Conservation (phyloP, 1,139 yeast genomes). For the Meyerozyma athensensis region DNA sequence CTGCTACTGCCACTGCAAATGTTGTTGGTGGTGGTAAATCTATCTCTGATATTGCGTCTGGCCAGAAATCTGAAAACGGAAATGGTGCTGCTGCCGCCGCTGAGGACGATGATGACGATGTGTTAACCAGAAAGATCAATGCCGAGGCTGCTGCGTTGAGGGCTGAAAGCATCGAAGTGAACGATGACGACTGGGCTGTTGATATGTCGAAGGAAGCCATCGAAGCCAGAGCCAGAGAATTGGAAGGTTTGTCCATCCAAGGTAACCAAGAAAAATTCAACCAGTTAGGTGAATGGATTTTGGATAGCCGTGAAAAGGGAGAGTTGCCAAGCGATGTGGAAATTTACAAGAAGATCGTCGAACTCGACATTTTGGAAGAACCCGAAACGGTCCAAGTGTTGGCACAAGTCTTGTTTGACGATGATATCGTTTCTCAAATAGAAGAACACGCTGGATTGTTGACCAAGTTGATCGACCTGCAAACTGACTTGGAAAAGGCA, state of each 20-base stretch:
- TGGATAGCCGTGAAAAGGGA: conserved; percentile 47
- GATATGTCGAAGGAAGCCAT: conserved; percentile 98
- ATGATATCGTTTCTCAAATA: conserved; percentile 68
- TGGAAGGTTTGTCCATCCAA: conserved; percentile 54
- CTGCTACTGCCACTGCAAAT: conserved; percentile 89
- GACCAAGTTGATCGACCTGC: conserved; percentile 64
- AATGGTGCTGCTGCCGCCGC: conserved; percentile 20
- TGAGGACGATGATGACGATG: conserved; percentile 66
- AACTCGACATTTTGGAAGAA: conserved; percentile 65
- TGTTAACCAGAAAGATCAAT: conserved; percentile 71
- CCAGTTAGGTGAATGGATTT: conserved; percentile 88
- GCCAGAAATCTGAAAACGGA: conserved; percentile 36
- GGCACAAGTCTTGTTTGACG: conserved; percentile 86
- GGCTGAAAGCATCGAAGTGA: conserved; percentile 53
- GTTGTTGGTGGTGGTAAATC: conserved; percentile 86
- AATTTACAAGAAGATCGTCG: conserved; percentile 83
- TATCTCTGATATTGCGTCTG: conserved; percentile 70
- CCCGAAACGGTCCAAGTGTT: conserved; percentile 84
- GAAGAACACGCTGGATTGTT: conserved; percentile 77
- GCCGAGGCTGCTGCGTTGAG: conserved; percentile 73
- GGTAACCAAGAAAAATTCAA: conserved; percentile 47
- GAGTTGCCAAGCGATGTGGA: conserved; percentile 80
- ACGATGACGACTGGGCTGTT: conserved; percentile 96
- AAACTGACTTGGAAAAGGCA: conserved; percentile 72
- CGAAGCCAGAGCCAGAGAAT: conserved; percentile 83